Evolutionary conservation across 164 flowering plant genomes (phyloP).

Genomic region (Malania oleifera): DNA sequence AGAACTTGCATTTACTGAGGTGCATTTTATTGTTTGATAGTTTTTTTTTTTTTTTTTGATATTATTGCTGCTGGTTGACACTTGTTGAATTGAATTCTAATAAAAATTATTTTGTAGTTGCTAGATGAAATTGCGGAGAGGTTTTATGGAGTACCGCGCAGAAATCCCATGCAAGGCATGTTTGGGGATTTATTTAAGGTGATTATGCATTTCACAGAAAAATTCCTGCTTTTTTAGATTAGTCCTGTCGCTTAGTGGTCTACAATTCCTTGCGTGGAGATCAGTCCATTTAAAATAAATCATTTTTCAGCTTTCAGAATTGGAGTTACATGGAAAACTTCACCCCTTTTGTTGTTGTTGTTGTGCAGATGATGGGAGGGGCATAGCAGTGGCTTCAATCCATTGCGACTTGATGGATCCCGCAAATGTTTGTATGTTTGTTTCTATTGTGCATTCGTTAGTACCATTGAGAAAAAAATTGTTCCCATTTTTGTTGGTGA

Average conservation of each 20-base stretch:
- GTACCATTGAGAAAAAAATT: too few species aligned
- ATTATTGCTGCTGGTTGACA: background rate
- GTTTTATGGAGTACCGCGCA: constrained; percentile 82
- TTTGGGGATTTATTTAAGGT: constrained; percentile 92
- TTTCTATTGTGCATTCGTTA: too few species aligned
- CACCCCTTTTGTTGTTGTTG: background rate
- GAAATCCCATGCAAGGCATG: constrained; percentile 73
- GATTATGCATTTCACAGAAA: background rate
- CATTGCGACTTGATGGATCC: too few species aligned
- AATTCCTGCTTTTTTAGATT: too few species aligned
- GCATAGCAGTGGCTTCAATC: too few species aligned
- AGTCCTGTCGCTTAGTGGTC: too few species aligned
- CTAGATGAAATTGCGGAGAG: constrained; percentile 75
- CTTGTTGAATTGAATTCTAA: constrained; percentile 5
- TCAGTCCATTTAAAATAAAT: too few species aligned
- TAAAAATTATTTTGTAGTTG: constrained; percentile 38
- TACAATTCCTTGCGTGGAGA: too few species aligned
- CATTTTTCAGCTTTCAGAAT: too few species aligned
- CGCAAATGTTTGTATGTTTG: too few species aligned
- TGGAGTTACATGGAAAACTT: background rate
- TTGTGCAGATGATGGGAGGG: constrained; percentile 39
- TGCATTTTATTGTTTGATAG: constrained; percentile 14
- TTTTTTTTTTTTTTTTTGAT: background rate
- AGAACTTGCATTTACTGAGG: constrained; percentile 79
- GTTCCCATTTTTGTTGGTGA: too few species aligned